Base-by-base conservation (phyloP, 192 early-diverging fungal species). In the Lobosporangium transversale region DNA sequence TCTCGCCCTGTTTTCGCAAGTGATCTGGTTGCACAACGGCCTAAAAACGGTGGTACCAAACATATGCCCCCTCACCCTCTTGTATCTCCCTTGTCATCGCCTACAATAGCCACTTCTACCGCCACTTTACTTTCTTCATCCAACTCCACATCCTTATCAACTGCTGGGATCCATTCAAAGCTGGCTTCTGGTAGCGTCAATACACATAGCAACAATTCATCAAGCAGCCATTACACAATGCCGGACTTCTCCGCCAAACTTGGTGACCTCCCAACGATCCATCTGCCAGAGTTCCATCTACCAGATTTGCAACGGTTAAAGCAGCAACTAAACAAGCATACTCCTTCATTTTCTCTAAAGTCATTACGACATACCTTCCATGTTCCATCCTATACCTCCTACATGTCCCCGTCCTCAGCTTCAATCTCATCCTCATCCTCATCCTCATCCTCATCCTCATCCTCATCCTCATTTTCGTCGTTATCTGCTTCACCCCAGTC, bases 221-320 rank as follows among this genome's bases (percentile, higher is more conserved):
- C 21, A 3, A 24, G 21, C n/a, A 50, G 23, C 48, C 3, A 8
- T 4, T 9, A 8, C n/a, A 26, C 6, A 14, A 24, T 17, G 27
- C 3, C 11, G 60, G 61, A 64, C 23, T 44, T 49, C 6, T 45
- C 69, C 2, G 30, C 53, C 7, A 74, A 60, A 17, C 48, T 66
- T 15, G 33, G 56, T 26, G 62, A 66, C 2, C 43, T 74, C 2
- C 57, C 62, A 8, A 26, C 62, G 3, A 59, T 75, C 8, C 71
- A 75, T 1, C 58, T 75, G 20, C 71, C 71, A 24, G 71, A 75
- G n/a, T 75, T 75, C 31, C 71, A 75, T 29, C 54, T 75, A 12
- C 71, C 71, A 4, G 71, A 75, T 33, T 17, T 75, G 10, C 62
- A 75, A 18, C 36, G 71, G 42, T 33, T 75, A 4, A 75, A 75